phyloP scores from a whole-genome alignment of 179 eudicot genomes.

The Beta corolliflora region DNA sequence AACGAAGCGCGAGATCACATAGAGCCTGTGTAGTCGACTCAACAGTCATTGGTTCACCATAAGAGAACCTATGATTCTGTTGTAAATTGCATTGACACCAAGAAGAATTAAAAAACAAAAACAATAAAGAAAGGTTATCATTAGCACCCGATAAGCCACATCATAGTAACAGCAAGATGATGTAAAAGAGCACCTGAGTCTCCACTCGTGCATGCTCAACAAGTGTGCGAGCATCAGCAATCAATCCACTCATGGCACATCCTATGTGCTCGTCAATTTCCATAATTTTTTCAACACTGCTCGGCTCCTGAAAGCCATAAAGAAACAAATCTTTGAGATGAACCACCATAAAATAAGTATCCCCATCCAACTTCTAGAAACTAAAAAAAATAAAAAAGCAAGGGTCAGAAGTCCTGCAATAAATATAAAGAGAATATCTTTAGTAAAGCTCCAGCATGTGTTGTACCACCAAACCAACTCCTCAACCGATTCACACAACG shows the following conservation, averaged over 20 bases:
- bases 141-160: slow-evolving; percentile 1
- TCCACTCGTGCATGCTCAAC: slow-evolving; percentile 99
- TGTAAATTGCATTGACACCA: neutral
- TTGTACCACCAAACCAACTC: neutral
- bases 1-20: slow-evolving; percentile 93
- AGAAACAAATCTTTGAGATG: neutral
- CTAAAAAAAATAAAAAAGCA: no score
- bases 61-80: slow-evolving; percentile 98
- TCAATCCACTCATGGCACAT: slow-evolving; percentile 99
- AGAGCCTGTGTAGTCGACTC: slow-evolving; percentile 98
- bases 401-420: no score
- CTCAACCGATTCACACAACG: neutral
- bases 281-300: slow-evolving; percentile 99
- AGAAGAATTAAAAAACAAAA: neutral
- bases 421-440: neutral
- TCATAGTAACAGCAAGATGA: neutral
- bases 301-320: slow-evolving; percentile 71
- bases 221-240: slow-evolving; percentile 99
- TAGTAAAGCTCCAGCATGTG: neutral
- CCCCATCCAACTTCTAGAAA: no score
- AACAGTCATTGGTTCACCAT: slow-evolving; percentile 99
- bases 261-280: slow-evolving; percentile 98
- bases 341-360: neutral
- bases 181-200: slow-evolving; percentile 64
- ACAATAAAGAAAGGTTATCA: neutral